These are phyloP conservation scores for Pleomassaria siparia DNA, from an alignment of 2,329 filamentous ascomycete species.

Conservation along the genomic window DNA sequence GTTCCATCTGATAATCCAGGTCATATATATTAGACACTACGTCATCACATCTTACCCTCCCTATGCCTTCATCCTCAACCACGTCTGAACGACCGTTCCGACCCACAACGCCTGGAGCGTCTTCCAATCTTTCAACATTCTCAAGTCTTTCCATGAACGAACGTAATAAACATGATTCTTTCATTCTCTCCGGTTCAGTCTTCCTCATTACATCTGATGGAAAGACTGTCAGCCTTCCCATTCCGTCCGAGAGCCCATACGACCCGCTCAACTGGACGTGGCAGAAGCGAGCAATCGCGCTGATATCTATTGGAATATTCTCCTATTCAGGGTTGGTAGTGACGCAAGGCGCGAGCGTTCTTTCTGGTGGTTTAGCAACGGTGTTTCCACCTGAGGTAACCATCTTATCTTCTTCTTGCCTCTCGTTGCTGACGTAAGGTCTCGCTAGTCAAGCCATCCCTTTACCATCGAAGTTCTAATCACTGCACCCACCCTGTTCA, in stretches of 20 bases:
- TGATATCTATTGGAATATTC: neutral
- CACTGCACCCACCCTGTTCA: slow-evolving; percentile 22
- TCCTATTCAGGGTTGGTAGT: neutral
- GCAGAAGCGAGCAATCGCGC: slow-evolving; percentile 12
- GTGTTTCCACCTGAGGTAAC: slow-evolving; percentile 1
- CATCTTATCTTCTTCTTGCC: neutral
- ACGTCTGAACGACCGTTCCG: neutral
- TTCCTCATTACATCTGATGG: slow-evolving; percentile 39
- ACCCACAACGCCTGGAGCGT: neutral
- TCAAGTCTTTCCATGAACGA: neutral
- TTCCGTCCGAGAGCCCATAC: slow-evolving; percentile 31
- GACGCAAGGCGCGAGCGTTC: slow-evolving; percentile 1
- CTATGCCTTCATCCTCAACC: neutral
- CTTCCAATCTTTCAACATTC: neutral
- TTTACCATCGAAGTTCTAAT: slow-evolving; percentile 18
- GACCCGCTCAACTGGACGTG: slow-evolving; percentile 34
- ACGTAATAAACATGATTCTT: slow-evolving; percentile 5
- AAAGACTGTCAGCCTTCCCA: slow-evolving; percentile 32
- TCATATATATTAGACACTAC: neutral
- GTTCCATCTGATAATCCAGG: neutral
- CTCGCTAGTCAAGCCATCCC: slow-evolving; percentile 11
- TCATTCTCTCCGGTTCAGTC: slow-evolving; percentile 15
- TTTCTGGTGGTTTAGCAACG: neutral
- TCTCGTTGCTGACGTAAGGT: neutral
- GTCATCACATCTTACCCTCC: neutral